Evolutionary conservation across 2,329 filamentous ascomycete species (phyloP), one percentile per base, ranked within the genome.

Genomic region (Colletotrichum tabaci): DNA sequence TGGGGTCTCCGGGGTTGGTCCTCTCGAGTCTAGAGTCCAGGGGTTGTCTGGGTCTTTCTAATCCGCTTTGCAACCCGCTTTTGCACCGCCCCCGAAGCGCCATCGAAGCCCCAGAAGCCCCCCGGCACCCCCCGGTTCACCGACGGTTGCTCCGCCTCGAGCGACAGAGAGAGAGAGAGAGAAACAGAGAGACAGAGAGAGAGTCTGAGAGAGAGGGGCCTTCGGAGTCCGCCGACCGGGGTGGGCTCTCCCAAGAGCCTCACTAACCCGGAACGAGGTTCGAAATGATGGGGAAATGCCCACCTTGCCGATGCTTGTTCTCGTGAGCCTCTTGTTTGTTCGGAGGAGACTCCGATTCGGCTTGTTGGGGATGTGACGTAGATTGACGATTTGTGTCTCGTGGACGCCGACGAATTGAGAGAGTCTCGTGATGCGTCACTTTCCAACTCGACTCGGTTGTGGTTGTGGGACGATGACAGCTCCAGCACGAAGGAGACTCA

Each of bases 71-170:
- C 42, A 38, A 42, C 58, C 44, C 42, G 42, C 35, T 55, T 50
- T 52, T 61, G 60, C 60, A 61, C 60, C 60, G 60, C 60, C 60
- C 46, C 60, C 46, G 60, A 61, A 61, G n/a, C 30, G n/a, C 30
- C 46, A 21, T 56, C 35, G 35, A 56, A 56, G 53, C n/a, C 60
- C 58, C 61, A 49, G 40, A 23, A 63, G 30, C 30, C 30, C 30
- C 30, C 30, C 5, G 26, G 26, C 26, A 26, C 30, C 30, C 61
- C 61, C 61, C 61, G 61, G 61, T 53, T 63, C 50, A 64, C 61
- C 61, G 50, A 64, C 61, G 65, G 69, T 10, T 46, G 61, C 69
- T 71, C 69, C 69, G 69, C 69, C 69, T 58, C 65, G 42, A 40
- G 23, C 61, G 23, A 23, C 38, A 26, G 26, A 26, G 26, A 26